phyloP scores from a whole-genome alignment of 2,329 filamentous ascomycete species.

The Trichoderma afroharzianum region DNA sequence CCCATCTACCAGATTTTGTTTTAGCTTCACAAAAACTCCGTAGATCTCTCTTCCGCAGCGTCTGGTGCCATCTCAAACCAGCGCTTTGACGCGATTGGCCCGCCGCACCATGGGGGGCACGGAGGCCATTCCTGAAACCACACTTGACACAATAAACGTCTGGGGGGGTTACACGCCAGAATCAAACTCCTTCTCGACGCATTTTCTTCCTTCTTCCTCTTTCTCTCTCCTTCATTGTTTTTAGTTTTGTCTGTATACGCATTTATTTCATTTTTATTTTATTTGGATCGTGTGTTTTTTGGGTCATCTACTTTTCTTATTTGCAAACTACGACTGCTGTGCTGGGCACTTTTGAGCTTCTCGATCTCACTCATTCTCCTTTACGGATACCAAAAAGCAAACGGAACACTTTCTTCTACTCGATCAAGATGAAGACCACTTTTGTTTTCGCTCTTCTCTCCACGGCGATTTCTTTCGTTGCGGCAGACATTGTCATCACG shows the following conservation, averaged over 20 bases:
- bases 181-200: neutral
- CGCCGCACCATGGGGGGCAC: neutral
- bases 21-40: neutral
- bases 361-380: neutral
- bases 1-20: neutral
- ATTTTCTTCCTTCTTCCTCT: neutral
- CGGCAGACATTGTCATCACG: conserved; percentile 54
- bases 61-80: neutral
- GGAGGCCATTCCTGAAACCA: conserved; percentile 5
- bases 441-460: conserved; percentile 37
- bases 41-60: neutral
- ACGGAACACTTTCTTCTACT: neutral
- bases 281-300: neutral
- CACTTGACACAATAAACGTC: conserved; percentile 5
- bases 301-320: neutral
- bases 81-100: neutral
- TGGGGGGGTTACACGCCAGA: neutral
- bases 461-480: conserved; percentile 43
- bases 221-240: conserved; percentile 1
- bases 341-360: neutral
- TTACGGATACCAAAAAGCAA: neutral
- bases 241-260: neutral
- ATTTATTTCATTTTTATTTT: neutral
- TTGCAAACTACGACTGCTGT: neutral
- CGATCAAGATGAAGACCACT: conserved; percentile 29